Evolutionary conservation across 345 rosid genomes (phyloP), one percentile per base, ranked within the genome.

Genomic region (Aegle marmelos): DNA sequence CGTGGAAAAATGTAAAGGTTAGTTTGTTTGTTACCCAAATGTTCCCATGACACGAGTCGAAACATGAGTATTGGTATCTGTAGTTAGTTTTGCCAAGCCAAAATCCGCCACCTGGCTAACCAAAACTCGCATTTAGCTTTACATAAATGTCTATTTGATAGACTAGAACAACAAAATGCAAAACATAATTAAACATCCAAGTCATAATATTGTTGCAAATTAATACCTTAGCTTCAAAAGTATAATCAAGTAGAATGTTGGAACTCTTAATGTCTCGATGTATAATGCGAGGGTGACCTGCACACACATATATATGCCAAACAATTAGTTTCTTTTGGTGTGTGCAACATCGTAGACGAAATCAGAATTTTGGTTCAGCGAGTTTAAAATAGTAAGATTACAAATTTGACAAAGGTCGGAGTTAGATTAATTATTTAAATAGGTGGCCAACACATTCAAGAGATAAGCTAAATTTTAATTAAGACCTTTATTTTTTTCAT

Each of bases 11-110:
- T 53, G 5, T 5, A 45, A 64, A 64, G 9, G 34, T 22, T n/a
- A 58, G 37, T 72, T 68, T 59, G 81, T 76, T 71, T 68, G 81
- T 76, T 80, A 93, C 95, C 99, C 97, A 31, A 95, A 95, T 54
- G 98, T 95, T 76, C 99, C 99, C 99, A 95, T 95, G 67, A 95
- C 90, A 28, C 99, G 93, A 41, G 98, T 95, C 4, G 99, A 95
- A 22, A 93, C 94, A 61, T 95, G 98, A 65, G 99, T 90, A 45
- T 86, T 25, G 79, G 80, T 85, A 80, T 93, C 97, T 13, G 92
- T 82, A 69, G 88, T 65, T 37, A 93, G 86, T 85, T 90, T 95
- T n/a, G 99, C 99, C 82, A 95, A 81, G 48, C 99, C 97, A 70
- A 95, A 95, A 87, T 93, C 99, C 21, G 98, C 89, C 83, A 93